A percentile compares a stretch with the other conserved stretches of the same genome.
These are phyloP conservation scores for Syzygium aromaticum DNA, from an alignment of 345 rosid species.

Conservation along the genomic window DNA sequence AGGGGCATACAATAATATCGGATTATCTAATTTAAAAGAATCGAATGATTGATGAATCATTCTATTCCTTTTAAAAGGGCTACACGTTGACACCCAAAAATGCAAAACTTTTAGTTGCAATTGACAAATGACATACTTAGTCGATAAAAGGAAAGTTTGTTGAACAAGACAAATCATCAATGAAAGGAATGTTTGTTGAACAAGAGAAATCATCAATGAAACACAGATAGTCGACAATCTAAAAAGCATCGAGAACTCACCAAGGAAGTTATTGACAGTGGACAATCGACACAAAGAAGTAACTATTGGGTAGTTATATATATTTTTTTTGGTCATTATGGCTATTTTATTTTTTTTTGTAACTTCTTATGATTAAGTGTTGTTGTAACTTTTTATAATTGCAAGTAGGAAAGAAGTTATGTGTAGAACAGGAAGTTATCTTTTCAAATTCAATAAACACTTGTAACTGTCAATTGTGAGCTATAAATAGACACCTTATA, in stretches of 20 bases:
- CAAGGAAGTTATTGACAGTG: background rate
- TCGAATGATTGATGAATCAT: background rate
- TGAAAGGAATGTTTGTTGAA: background rate
- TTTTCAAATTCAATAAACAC: background rate
- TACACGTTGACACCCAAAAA: background rate
- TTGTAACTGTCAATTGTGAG: too few relatives aligned
- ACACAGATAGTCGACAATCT: background rate
- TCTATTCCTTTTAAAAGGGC: background rate
- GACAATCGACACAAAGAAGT: background rate
- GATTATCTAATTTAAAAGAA: background rate
- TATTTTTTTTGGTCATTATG: too few relatives aligned
- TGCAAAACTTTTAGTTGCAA: background rate
- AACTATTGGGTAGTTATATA: background rate
- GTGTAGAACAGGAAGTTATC: background rate
- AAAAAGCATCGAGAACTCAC: background rate
- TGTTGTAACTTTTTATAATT: background rate
- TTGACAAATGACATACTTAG: background rate
- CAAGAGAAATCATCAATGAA: background rate
- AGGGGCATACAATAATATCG: background rate
- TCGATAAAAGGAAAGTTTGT: background rate
- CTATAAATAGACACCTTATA: too few relatives aligned
- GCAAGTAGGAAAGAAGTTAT: background rate
- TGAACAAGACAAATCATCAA: background rate
- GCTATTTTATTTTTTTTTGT: background rate
- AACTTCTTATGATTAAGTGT: background rate